Conservation (phyloP, 1,139 yeast species). For the Blastobotrys serpentis region DNA sequence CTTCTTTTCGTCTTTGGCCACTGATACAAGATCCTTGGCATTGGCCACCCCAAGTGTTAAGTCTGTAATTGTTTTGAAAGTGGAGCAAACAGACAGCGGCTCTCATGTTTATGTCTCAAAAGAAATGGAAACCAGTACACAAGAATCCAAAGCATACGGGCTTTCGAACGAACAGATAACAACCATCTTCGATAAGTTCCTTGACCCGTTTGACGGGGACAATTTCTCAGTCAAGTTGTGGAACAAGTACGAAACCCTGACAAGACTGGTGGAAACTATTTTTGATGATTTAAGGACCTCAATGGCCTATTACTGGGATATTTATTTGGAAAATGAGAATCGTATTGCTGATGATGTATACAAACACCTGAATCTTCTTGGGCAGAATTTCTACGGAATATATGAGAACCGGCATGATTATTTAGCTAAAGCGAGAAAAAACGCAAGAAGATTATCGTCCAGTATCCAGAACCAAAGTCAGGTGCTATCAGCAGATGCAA, state of each 20-base stretch:
- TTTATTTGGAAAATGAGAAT: not conserved
- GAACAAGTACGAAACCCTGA: not conserved
- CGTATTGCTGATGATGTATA: not conserved
- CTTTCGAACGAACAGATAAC: not conserved
- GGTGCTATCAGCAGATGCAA: too few relatives aligned
- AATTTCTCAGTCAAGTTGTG: not conserved
- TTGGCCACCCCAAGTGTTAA: constrained; percentile 2
- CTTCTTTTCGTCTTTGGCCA: too few relatives aligned
- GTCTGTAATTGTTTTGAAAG: constrained; percentile 4
- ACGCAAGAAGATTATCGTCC: too few relatives aligned
- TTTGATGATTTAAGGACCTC: not conserved
- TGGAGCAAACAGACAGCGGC: not conserved
- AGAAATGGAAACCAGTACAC: not conserved
- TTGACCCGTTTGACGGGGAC: too few relatives aligned
- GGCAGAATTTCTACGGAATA: not conserved
- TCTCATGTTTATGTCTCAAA: not conserved
- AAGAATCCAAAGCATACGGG: not conserved
- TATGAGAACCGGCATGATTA: not conserved
- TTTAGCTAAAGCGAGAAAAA: not conserved
- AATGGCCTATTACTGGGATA: not conserved
- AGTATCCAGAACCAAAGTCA: too few relatives aligned
- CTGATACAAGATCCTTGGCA: not conserved
- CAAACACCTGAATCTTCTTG: not conserved
- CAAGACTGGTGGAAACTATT: not conserved
- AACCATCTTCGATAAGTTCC: too few relatives aligned